Percentiles rank a stretch among this genome's conserved stretches.
phyloP scores from a whole-genome alignment of 1,284 basidiomycete genomes.

The Trametes versicolor region DNA sequence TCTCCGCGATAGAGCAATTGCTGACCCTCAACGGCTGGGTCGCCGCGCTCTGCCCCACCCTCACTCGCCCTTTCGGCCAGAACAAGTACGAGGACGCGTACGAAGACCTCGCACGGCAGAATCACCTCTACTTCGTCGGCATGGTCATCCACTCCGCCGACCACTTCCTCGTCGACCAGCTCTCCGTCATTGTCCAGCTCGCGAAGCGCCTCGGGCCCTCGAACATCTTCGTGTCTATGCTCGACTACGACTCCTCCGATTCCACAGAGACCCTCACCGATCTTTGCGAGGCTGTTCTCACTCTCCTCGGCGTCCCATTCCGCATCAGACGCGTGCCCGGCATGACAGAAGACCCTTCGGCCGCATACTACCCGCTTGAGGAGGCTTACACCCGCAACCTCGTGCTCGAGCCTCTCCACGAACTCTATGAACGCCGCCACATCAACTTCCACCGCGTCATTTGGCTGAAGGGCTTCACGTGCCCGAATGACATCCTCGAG shows the following conservation, averaged over 20 bases:
- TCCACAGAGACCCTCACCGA: conserved; percentile 93
- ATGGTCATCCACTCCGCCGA: conserved; percentile 96
- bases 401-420: conserved; percentile 89
- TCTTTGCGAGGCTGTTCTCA: conserved; percentile 92
- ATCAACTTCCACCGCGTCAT: conserved; percentile 91
- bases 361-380: conserved; percentile 93
- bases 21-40: conserved; percentile 97
- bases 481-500: conserved; percentile 95
- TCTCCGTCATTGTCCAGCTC: conserved; percentile 94
- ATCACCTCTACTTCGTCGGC: conserved; percentile 92
- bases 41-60: conserved; percentile 93
- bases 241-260: conserved; percentile 93
- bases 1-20: conserved; percentile 89
- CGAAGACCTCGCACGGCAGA: conserved; percentile 83
- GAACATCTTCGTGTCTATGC: conserved; percentile 94
- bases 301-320: conserved; percentile 90
- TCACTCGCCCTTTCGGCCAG: conserved; percentile 90
- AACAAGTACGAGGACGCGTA: conserved; percentile 87
- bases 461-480: conserved; percentile 97
- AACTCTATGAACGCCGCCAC: conserved; percentile 77
- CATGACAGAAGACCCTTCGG: conserved; percentile 87
- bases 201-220: conserved; percentile 87
- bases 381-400: conserved; percentile 93
- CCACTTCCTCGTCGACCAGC: conserved; percentile 96
- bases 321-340: conserved; percentile 87